Percentiles rank a stretch among this genome's conserved stretches.
Conservation (phyloP, 352 stramenopile species). For the Thraustochytrium sp. region DNA sequence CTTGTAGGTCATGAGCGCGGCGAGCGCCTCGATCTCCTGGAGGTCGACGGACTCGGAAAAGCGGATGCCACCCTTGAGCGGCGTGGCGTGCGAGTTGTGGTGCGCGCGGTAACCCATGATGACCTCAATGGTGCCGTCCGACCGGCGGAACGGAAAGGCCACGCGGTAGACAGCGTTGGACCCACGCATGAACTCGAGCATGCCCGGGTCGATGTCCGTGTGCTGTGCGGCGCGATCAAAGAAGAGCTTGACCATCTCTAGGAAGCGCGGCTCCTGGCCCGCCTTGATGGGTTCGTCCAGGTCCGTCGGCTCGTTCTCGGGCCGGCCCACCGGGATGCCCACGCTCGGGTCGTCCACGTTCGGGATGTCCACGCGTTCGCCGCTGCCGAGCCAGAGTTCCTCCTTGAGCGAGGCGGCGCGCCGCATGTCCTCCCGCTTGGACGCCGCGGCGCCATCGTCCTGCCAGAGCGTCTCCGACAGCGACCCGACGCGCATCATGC, state of each 20-base stretch:
- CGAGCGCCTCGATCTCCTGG: slow-evolving; percentile 47
- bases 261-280: slow-evolving; percentile 39
- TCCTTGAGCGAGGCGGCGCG: slow-evolving; percentile 23
- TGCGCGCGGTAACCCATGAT: slow-evolving; percentile 47
- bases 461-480: not conserved
- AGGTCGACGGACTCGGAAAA: slow-evolving; percentile 43
- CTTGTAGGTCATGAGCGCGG: slow-evolving; percentile 49
- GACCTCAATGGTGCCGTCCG: slow-evolving; percentile 45
- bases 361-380: not conserved
- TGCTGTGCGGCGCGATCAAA: slow-evolving; percentile 45
- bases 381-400: not conserved
- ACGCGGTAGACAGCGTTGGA: slow-evolving; percentile 45
- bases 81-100: slow-evolving; percentile 44
- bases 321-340: not conserved
- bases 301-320: not conserved
- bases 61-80: slow-evolving; percentile 46
- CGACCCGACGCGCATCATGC: not conserved
- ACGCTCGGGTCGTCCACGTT: not conserved
- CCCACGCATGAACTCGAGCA: slow-evolving; percentile 42
- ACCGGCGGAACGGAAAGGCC: slow-evolving; percentile 38
- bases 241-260: slow-evolving; percentile 49
- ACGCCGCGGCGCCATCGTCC: not conserved
- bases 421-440: not conserved
- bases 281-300: not conserved
- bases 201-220: slow-evolving; percentile 39